Evolutionary conservation across 2,329 filamentous ascomycete species (phyloP).

Genomic region (Keithomyces neogunnii): DNA sequence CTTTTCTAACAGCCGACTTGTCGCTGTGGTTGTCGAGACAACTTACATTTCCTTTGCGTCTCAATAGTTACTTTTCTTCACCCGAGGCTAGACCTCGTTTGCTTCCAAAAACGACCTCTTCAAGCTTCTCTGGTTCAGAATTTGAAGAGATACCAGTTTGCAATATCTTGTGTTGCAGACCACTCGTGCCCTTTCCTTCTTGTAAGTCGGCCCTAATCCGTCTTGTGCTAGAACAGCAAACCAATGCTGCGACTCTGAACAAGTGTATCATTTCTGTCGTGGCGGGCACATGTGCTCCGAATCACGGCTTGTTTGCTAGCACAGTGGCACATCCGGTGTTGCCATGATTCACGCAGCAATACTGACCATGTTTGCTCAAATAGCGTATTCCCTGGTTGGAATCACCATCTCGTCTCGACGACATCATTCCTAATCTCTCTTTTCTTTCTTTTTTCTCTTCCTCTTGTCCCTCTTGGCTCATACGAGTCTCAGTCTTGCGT

Average conservation of each 20-base stretch:
- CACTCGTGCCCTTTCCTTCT: not conserved
- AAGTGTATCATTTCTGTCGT: too few relatives aligned
- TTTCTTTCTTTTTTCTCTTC: too few relatives aligned
- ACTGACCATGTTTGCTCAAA: not conserved
- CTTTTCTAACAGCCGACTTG: slow-evolving; percentile 12
- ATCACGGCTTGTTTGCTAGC: not conserved
- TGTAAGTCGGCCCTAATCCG: not conserved
- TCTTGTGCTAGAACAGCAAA: not conserved
- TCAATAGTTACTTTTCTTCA: slow-evolving; percentile 9
- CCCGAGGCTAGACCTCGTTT: slow-evolving; percentile 28
- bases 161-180: slow-evolving; percentile 7
- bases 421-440: slow-evolving; percentile 8
- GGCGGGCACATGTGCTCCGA: too few relatives aligned
- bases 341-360: not conserved
- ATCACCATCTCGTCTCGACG: slow-evolving; percentile 13
- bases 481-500: slow-evolving; percentile 16
- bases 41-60: slow-evolving; percentile 17
- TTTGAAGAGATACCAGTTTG: slow-evolving; percentile 5
- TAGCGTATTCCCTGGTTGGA: not conserved
- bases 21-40: slow-evolving; percentile 19
- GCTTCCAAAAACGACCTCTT: slow-evolving; percentile 4
- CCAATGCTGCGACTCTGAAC: not conserved
- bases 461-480: not conserved
- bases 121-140: slow-evolving; percentile 17
- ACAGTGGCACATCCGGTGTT: not conserved